phyloP scores from a whole-genome alignment of 1,284 basidiomycete species.

The Microbotryomycetes sp. region DNA sequence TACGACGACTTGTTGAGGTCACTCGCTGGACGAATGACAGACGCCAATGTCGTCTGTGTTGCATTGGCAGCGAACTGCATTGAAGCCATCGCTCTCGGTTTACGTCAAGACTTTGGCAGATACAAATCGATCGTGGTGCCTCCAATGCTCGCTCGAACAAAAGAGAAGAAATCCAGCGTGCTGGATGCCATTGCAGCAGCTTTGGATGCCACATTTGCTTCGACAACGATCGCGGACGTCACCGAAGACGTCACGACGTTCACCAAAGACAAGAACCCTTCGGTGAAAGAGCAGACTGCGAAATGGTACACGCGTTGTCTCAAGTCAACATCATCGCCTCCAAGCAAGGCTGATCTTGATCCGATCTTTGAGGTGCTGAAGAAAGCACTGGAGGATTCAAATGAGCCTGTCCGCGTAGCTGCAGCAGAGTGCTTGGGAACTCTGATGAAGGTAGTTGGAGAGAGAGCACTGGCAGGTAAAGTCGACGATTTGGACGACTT shows the following conservation, averaged over 20 bases:
- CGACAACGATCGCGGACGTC: slow-evolving; percentile 72
- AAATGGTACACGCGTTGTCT: slow-evolving; percentile 82
- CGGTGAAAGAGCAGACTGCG: slow-evolving; percentile 88
- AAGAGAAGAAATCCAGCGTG: slow-evolving; percentile 86
- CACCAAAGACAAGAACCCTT: slow-evolving; percentile 87
- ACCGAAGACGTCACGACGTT: slow-evolving; percentile 74
- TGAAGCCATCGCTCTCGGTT: slow-evolving; percentile 76
- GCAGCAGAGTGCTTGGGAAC: slow-evolving; percentile 82
- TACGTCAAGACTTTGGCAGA: slow-evolving; percentile 62
- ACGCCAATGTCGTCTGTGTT: slow-evolving; percentile 95
- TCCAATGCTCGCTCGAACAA: slow-evolving; percentile 80
- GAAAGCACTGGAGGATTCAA: slow-evolving; percentile 74
- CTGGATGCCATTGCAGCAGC: slow-evolving; percentile 82
- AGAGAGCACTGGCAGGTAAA: slow-evolving; percentile 79
- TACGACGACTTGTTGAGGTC: slow-evolving; percentile 67
- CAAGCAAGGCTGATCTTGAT: slow-evolving; percentile 64
- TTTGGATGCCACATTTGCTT: slow-evolving; percentile 80
- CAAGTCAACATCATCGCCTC: slow-evolving; percentile 50
- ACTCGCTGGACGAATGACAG: slow-evolving; percentile 73
- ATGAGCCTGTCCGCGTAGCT: slow-evolving; percentile 83
- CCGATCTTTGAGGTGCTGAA: slow-evolving; percentile 73
- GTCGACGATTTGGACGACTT: slow-evolving; percentile 84
- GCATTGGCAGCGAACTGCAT: slow-evolving; percentile 79
- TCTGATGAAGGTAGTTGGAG: slow-evolving; percentile 95
- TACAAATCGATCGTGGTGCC: slow-evolving; percentile 69